A percentile compares a stretch with the other conserved stretches of the same genome.
Conservation (phyloP, 2,329 filamentous ascomycete species). For the Tolypocladium tropicale region DNA sequence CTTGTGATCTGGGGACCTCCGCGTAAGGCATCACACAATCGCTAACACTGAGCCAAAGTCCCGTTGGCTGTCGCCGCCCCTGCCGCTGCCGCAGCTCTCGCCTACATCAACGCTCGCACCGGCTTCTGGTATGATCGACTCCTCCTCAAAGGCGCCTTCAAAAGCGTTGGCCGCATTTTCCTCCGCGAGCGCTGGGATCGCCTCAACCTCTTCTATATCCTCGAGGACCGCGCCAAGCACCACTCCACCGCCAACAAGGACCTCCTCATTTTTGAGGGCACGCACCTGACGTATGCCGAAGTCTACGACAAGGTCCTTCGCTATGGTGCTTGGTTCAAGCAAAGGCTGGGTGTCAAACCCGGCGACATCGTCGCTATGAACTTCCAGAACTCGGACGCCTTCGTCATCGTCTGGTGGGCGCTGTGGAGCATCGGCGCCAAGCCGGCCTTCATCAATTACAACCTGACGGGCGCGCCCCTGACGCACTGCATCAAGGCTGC, state of each 20-base stretch:
- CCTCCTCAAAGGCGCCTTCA: conserved; percentile 45
- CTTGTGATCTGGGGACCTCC: background rate
- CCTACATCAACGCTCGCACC: conserved; percentile 67
- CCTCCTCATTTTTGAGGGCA: conserved; percentile 60
- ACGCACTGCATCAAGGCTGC: conserved; percentile 64
- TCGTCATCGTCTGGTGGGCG: conserved; percentile 65
- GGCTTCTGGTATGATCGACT: conserved; percentile 55
- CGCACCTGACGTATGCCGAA: conserved; percentile 63
- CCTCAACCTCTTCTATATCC: conserved; percentile 62
- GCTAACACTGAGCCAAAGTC: conserved; percentile 11
- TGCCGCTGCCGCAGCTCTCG: conserved; percentile 54
- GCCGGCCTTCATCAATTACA: conserved; percentile 85
- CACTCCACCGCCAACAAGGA: conserved; percentile 38
- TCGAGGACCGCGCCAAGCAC: conserved; percentile 55
- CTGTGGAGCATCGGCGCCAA: conserved; percentile 76
- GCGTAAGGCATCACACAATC: background rate
- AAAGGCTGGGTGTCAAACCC: conserved; percentile 50
- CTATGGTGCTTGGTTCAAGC: conserved; percentile 67
- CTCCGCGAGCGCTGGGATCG: conserved; percentile 46
- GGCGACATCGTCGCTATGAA: conserved; percentile 73
- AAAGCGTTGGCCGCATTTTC: conserved; percentile 29
- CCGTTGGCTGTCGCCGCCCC: conserved; percentile 46
- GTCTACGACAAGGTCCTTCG: conserved; percentile 60
- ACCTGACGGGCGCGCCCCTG: conserved; percentile 60
- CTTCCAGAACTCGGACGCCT: conserved; percentile 71